These are phyloP conservation scores for Pythium guiyangense DNA, from an alignment of 352 stramenopile genomes.

Conservation along the genomic window DNA sequence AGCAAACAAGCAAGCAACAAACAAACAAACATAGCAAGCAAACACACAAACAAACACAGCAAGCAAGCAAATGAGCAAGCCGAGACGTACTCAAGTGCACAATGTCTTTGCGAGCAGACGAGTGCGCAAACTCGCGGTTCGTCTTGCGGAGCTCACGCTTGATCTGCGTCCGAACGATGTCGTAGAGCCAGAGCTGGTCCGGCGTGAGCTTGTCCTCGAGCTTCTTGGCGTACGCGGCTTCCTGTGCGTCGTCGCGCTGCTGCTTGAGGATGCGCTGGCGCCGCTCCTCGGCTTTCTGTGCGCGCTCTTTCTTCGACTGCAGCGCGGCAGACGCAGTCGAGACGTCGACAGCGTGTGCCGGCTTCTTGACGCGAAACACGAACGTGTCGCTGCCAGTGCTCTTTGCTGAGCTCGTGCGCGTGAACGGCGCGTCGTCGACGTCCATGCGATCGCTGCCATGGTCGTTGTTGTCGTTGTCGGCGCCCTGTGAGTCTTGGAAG, in stretches of 20 bases:
- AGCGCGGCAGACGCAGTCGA: constrained; percentile 38
- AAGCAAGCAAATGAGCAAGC: neutral
- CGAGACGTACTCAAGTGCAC: constrained; percentile 49
- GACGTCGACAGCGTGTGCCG: constrained; percentile 28
- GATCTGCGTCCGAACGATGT: constrained; percentile 49
- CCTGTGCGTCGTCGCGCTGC: constrained; percentile 26
- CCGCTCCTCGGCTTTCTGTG: constrained; percentile 33
- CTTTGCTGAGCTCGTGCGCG: constrained; percentile 8
- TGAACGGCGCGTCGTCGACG: constrained; percentile 2
- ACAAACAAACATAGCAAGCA: too few species aligned
- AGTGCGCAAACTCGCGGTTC: constrained; percentile 62
- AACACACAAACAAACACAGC: too few species aligned
- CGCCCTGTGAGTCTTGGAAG: constrained; percentile 23
- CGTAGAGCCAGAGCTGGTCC: constrained; percentile 58
- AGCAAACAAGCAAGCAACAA: too few species aligned
- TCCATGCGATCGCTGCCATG: constrained; percentile 6
- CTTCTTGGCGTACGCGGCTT: constrained; percentile 11
- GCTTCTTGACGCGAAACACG: constrained; percentile 41
- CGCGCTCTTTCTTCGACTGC: constrained; percentile 45
- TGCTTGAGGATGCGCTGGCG: constrained; percentile 25
- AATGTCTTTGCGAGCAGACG: constrained; percentile 49
- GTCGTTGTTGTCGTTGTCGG: constrained; percentile 9
- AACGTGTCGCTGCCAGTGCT: constrained; percentile 36
- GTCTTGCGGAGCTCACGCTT: constrained; percentile 65
- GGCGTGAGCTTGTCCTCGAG: constrained; percentile 23